Percentiles rank a stretch among this genome's conserved stretches.
Conservation (phyloP, 805 yeast genomes). For the Candida broadrunensis region DNA sequence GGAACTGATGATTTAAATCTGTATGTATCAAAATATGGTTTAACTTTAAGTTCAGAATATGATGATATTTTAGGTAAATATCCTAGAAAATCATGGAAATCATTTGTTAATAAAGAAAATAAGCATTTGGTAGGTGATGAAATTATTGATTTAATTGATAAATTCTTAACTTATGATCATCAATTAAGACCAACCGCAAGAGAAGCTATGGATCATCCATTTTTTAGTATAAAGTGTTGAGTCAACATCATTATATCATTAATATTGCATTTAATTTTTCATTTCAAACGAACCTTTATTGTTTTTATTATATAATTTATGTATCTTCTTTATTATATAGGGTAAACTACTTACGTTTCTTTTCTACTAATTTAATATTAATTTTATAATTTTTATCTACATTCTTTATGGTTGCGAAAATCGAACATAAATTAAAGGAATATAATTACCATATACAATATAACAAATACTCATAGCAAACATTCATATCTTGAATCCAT, state of each 20-base stretch:
- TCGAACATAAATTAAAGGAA: not conserved
- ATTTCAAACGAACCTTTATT: too few relatives aligned
- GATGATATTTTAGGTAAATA: slow-evolving; percentile 66
- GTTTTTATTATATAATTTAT: too few relatives aligned
- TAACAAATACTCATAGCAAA: too few relatives aligned
- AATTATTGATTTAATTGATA: slow-evolving; percentile 77
- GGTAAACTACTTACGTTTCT: too few relatives aligned
- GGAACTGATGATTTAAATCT: slow-evolving; percentile 78
- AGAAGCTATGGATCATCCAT: slow-evolving; percentile 77
- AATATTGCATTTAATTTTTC: too few relatives aligned
- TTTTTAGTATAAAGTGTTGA: slow-evolving; percentile 18
- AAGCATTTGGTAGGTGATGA: slow-evolving; percentile 62
- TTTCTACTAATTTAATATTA: too few relatives aligned
- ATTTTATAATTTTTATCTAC: too few relatives aligned
- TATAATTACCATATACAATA: not conserved
- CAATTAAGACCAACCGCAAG: slow-evolving; percentile 83
- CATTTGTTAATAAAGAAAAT: slow-evolving; percentile 71
- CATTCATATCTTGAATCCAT: slow-evolving; percentile 14
- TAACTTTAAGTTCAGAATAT: slow-evolving; percentile 71
- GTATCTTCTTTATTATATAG: too few relatives aligned
- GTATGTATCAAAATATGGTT: slow-evolving; percentile 69
- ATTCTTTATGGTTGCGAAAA: too few relatives aligned
- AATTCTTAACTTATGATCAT: slow-evolving; percentile 80
- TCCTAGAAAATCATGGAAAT: slow-evolving; percentile 82
- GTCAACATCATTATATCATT: too few relatives aligned